Base-by-base conservation (phyloP, 257 asterid genomes). In the Solanum piurae region DNA sequence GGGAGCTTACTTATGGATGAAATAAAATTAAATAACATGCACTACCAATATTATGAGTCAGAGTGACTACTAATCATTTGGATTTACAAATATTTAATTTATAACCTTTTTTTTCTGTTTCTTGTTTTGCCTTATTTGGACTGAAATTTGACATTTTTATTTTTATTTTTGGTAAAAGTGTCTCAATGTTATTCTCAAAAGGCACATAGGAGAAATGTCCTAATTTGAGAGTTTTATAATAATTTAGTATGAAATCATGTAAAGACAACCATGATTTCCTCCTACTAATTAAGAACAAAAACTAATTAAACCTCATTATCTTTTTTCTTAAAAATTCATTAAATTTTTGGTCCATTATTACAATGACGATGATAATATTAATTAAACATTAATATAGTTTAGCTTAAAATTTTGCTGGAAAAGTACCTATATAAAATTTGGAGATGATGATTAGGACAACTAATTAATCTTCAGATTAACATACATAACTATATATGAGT, bases 221-320 rank as follows among this genome's bases (percentile, higher is more conserved):
- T 38, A 62, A 88, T 82, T 84, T 82, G 83, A 60, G 84, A 60
- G 86, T 83, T 87, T 91, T 49, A 31, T 18, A 20, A 86, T 92
- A 84, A 55, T 84, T 92, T 89, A 88, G 71, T 87, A 84, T 76
- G 83, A 79, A 88, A 91, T 91, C 29, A 88, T 87, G 71, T 72
- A 91, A 93, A 86, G 93, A 91, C 94, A 92, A 83, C 93, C 94
- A 93, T 89, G 91, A 90, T 91, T 91, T 94, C 91, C 91, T 88
- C 93, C 91, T 88, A 87, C 93, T 92, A 90, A 49, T 90, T 86
- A 85, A 85, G 88, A 44, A 76, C 29, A 90, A 9, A 38, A 89
- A 44, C 38, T 79, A 36, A 74, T 74, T 74, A 79, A 79, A 42
- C 84, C 84, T 25, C n/a, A 77, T 79, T 21, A 36, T 74, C 31